Evolutionary conservation across 2,329 filamentous ascomycete species (phyloP).

Genomic region (Curvularia eragrostidis): DNA sequence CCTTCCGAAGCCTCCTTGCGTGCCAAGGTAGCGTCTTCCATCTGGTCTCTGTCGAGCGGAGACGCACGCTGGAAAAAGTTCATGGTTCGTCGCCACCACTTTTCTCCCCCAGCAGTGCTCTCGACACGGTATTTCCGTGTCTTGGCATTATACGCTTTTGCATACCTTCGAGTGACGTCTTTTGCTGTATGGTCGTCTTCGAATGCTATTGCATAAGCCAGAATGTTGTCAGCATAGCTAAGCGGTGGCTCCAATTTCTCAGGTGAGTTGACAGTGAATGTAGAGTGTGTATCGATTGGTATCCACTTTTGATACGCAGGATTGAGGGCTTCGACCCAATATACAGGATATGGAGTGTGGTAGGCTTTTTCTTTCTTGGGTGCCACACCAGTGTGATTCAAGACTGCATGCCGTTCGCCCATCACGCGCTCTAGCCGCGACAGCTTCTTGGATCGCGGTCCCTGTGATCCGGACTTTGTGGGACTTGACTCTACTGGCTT

Average conservation of each 20-base stretch:
- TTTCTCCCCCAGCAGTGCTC: slow-evolving; percentile 60
- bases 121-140: slow-evolving; percentile 85
- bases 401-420: slow-evolving; percentile 36
- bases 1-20: slow-evolving; percentile 73
- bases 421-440: slow-evolving; percentile 44
- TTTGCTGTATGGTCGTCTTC: slow-evolving; percentile 77
- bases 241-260: slow-evolving; percentile 82
- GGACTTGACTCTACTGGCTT: slow-evolving; percentile 23
- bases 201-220: slow-evolving; percentile 86
- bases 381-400: slow-evolving; percentile 37
- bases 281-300: slow-evolving; percentile 83
- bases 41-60: slow-evolving; percentile 72
- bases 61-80: slow-evolving; percentile 51
- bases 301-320: slow-evolving; percentile 90
- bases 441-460: slow-evolving; percentile 38
- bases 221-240: slow-evolving; percentile 74
- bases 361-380: slow-evolving; percentile 57
- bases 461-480: slow-evolving; percentile 28
- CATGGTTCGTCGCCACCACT: slow-evolving; percentile 63
- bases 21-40: slow-evolving; percentile 79
- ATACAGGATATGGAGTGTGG: slow-evolving; percentile 81
- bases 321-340: slow-evolving; percentile 94
- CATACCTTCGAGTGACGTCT: slow-evolving; percentile 88
- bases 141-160: slow-evolving; percentile 88
- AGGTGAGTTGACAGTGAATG: slow-evolving; percentile 77